These are phyloP conservation scores for Cucurbita pepo DNA, from an alignment of 306 rosid species.

Conservation along the genomic window DNA sequence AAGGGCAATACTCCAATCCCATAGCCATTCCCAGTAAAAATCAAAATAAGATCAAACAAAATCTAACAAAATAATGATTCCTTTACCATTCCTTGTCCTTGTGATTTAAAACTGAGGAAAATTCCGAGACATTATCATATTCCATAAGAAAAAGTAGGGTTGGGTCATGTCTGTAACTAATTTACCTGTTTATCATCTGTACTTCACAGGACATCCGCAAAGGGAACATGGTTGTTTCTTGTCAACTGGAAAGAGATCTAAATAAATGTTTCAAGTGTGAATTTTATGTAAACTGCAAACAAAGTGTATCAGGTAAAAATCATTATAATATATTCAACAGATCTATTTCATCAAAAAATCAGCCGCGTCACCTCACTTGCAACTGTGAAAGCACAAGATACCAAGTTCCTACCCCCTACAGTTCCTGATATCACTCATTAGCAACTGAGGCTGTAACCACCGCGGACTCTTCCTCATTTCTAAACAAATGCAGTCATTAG, in stretches of 20 bases:
- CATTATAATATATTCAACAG: conserved; percentile 16
- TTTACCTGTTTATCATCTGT: neutral
- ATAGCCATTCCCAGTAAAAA: neutral
- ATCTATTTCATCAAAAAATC: conserved; percentile 18
- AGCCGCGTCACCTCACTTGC: neutral
- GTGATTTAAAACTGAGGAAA: neutral
- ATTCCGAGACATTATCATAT: neutral
- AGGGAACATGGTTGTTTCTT: neutral
- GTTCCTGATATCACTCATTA: conserved; percentile 22
- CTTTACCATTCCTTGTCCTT: neutral
- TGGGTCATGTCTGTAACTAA: neutral
- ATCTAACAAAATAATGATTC: neutral
- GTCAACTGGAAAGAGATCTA: neutral
- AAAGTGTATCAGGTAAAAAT: neutral
- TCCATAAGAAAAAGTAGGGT: neutral
- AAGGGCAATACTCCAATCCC: neutral
- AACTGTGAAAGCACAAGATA: conserved; percentile 9
- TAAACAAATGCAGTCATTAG: conserved; percentile 3
- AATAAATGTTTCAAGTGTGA: neutral
- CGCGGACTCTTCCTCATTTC: conserved; percentile 4
- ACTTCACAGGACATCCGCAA: neutral
- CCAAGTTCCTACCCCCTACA: conserved; percentile 35
- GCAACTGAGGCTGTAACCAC: neutral
- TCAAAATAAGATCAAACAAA: neutral
- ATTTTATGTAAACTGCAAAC: neutral